Evolutionary conservation across 2,329 filamentous ascomycete species (phyloP), one percentile per base, ranked within the genome.

Genomic region (Fulvia fulva): DNA sequence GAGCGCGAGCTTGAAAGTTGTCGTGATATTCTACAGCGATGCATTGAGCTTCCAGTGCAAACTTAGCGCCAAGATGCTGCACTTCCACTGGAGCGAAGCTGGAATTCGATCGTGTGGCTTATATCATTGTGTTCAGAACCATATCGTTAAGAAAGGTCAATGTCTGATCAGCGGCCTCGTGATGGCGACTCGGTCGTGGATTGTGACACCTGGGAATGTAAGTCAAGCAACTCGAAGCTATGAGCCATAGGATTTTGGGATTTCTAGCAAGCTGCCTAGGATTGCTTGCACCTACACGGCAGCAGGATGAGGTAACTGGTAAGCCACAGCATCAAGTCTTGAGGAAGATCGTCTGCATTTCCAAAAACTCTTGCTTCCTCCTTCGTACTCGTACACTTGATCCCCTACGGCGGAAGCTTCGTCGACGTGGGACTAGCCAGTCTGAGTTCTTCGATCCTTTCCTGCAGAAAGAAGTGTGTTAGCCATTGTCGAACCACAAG

Each of bases 251-350:
- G 37, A 19, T n/a, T 41, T n/a, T 19, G 16, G 30, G 30, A 45
- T 3, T 3, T 25, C 11, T 11, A 47, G 44, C 25, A 47, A 25
- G 43, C 52, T 61, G 53, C 56, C 54, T 63, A 63, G 61, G 61
- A 61, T 61, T 50, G 61, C 59, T 63, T 54, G 53, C 61, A 63
- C 61, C 61, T 61, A 63, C 59, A 56, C 51, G 30, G 51, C 49
- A 34, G 23, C 47, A 46, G 37, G 44, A 19, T 25, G 41, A 56
- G 41, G 22, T 32, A 21, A 47, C 19, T 28, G 26, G 21, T 34
- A 1, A 34, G 37, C 7, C 44, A n/a, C 12, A 7, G 44, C 23
- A 16, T 23, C 44, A 23, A 12, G 12, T 25, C 44, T 23, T n/a
- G 22, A 23, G 11, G 12, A 53, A 41, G 32, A 44, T 34, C 25